Evolutionary conservation across 495 filamentous ascomycete genomes (phyloP), one percentile per base, ranked within the genome.

Genomic region (Podospora conica): DNA sequence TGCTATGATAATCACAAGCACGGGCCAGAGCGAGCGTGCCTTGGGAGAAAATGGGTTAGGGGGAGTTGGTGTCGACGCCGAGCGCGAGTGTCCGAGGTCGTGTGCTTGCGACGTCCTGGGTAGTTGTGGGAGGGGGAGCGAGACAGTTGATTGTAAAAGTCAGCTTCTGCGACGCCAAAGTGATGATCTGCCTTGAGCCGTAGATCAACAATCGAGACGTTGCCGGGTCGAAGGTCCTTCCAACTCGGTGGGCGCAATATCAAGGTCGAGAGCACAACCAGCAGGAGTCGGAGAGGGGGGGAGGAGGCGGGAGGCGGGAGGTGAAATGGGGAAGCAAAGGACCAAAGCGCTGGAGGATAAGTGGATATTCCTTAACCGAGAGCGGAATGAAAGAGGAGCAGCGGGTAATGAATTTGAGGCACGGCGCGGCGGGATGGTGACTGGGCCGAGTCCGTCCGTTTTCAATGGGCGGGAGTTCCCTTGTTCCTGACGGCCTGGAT

Each of bases 381-480:
- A 24, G 53, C 33, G 64, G 58, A 65, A 68, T 63, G 58, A 53
- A 31, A 61, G 65, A 40, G 63, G 58, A 28, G 48, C 65, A 59
- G 64, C 65, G 66, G 69, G 60, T 68, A 68, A 68, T 71, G 66
- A 31, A 11, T 24, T 22, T 24, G 57, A 70, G 65, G 70, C 68
- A 64, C 40, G 67, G 62, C 29, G 64, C 62, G 70, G 68, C 69
- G 65, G 69, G 64, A 66, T 40, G 67, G 65, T 33, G 65, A 71
- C 68, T 69, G 69, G 72, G 68, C 65, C 69, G 67, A 70, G 69
- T 60, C 68, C 64, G 40, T 48, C 40, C 40, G 40, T 71, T 72
- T 67, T 64, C 63, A 65, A 61, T 63, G 66, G 61, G 72, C 72
- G 74, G 72, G 74, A 73, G 70, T 69, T 76, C 72, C 72, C 69